These are phyloP conservation scores for Scytalidium sp. DNA, from an alignment of 2,329 filamentous ascomycete species.

Conservation along the genomic window DNA sequence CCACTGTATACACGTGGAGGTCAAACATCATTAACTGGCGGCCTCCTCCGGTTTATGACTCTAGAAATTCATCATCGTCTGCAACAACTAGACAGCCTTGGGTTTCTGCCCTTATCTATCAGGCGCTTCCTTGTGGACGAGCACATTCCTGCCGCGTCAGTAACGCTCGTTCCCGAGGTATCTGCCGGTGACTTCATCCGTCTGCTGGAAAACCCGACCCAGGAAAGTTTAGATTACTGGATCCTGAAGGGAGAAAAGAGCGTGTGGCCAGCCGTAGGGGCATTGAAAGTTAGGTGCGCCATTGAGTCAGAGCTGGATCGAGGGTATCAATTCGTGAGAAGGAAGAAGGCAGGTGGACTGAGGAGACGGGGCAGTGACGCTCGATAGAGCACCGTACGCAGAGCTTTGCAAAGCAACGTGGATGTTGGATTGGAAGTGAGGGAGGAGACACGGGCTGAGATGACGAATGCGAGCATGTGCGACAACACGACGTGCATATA, in stretches of 20 bases:
- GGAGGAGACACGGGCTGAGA: too few relatives aligned
- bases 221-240: constrained; percentile 78
- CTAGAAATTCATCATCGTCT: constrained; percentile 79
- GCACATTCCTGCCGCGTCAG: constrained; percentile 70
- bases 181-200: constrained; percentile 69
- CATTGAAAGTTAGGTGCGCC: constrained; percentile 76
- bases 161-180: constrained; percentile 82
- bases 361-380: constrained; percentile 26
- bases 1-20: constrained; percentile 56
- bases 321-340: constrained; percentile 76
- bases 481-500: too few relatives aligned
- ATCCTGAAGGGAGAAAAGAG: constrained; percentile 79
- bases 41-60: constrained; percentile 65
- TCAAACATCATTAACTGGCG: constrained; percentile 54
- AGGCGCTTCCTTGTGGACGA: constrained; percentile 81
- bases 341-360: constrained; percentile 35
- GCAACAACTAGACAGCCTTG: constrained; percentile 75
- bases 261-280: constrained; percentile 86
- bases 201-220: constrained; percentile 79
- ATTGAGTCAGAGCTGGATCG: constrained; percentile 86
- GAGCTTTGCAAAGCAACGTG: constrained; percentile 20
- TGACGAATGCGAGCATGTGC: too few relatives aligned
- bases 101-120: constrained; percentile 66
- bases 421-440: constrained; percentile 23
- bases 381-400: constrained; percentile 23